Evolutionary conservation across 2,329 filamentous ascomycete genomes (phyloP).

Genomic region (Neospermospora avenae): DNA sequence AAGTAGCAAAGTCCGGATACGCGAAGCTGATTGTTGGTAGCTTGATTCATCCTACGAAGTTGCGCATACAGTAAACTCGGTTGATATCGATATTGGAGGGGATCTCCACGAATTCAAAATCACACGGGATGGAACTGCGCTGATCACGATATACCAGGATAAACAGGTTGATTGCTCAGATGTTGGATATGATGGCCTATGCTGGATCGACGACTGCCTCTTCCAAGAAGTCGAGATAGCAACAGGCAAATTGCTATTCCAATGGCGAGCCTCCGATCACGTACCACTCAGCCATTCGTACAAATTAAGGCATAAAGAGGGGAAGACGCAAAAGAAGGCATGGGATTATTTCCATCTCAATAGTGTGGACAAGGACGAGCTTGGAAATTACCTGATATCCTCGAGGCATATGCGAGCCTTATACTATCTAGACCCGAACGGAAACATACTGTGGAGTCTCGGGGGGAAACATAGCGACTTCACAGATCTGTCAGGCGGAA

Average conservation of each 20-base stretch:
- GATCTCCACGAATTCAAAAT: slow-evolving; percentile 15
- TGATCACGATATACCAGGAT: slow-evolving; percentile 14
- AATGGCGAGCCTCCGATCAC: slow-evolving; percentile 46
- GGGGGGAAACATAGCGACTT: slow-evolving; percentile 45
- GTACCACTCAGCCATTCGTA: slow-evolving; percentile 15
- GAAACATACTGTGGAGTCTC: slow-evolving; percentile 45
- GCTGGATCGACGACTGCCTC: slow-evolving; percentile 22
- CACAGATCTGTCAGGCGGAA: slow-evolving; percentile 25
- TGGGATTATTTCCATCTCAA: slow-evolving; percentile 33
- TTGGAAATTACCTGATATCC: slow-evolving; percentile 46
- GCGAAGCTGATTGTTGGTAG: background rate
- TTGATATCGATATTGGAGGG: slow-evolving; percentile 3
- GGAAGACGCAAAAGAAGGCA: slow-evolving; percentile 15
- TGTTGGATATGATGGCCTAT: background rate
- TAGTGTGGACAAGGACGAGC: slow-evolving; percentile 38
- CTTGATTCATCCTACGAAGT: slow-evolving; percentile 12
- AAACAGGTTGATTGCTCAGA: slow-evolving; percentile 6
- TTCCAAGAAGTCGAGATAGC: slow-evolving; percentile 50
- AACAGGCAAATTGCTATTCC: slow-evolving; percentile 46
- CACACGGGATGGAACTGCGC: slow-evolving; percentile 10
- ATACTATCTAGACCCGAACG: slow-evolving; percentile 44
- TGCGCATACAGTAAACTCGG: slow-evolving; percentile 1
- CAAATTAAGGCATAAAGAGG: slow-evolving; percentile 8
- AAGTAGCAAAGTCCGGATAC: background rate
- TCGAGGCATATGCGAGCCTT: slow-evolving; percentile 44